Evolutionary conservation across 805 yeast genomes (phyloP), one percentile per base, ranked within the genome.

Genomic region (Hanseniaspora jakobsenii): DNA sequence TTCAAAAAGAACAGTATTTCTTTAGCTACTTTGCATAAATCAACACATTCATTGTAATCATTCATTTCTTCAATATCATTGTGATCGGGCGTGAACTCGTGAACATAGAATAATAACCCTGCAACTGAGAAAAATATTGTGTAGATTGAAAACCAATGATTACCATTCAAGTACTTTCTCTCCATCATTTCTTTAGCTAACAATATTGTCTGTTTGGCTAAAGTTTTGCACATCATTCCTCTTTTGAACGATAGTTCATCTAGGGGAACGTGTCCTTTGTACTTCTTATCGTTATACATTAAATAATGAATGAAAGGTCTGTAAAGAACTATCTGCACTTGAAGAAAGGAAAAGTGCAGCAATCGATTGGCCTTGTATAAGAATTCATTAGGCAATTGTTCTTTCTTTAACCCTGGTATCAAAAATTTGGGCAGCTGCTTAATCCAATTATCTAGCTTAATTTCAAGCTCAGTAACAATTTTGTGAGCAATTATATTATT

Each of bases 121-220:
- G 95, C 94, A 40, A 86, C 87, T 1, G 94, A 78, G 59, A 83
- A 86, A 58, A 86, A 86, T n/a, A 86, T 80, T 0, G 95, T 85
- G 60, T 86, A 86, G 59, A 81, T 78, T n/a, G 91, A 79, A 55
- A 84, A 86, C 95, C 95, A 85, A 58, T 86, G 87, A 0, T 94
- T 82, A 1, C 95, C 95, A 51, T 82, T 75, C 47, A 86, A 65
- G 53, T 82, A 66, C 49, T 80, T 72, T 48, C 76, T 75, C 49
- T 73, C 71, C 47, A 81, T 75, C 83, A 86, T 75, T 50, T 80
- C 85, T 53, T 81, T 76, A 0, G 94, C 87, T 48, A 85, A 59
- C 53, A 78, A 73, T 13, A 86, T 83, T 22, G 81, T 94, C 53
- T 79, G 71, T 48, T 94, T 68, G 0, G 95, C 84, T 4, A 84